Percentiles rank a stretch among this genome's conserved stretches.
Conservation (phyloP, 164 flowering plant species). For the Aristolochia contorta region DNA sequence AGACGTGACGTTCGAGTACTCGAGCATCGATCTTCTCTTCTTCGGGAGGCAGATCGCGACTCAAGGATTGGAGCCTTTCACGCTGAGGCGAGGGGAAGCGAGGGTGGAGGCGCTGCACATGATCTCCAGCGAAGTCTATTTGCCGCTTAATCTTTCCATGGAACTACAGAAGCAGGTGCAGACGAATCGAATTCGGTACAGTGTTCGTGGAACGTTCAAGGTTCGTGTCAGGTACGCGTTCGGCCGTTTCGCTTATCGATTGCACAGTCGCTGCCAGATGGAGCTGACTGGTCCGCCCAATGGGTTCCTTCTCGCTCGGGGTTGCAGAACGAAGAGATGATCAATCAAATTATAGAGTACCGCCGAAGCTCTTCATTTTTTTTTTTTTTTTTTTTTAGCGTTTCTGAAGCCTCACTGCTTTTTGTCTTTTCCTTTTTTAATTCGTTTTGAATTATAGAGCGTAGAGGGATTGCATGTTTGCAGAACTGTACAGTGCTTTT, state of each 20-base stretch:
- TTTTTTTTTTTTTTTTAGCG: too few relatives aligned
- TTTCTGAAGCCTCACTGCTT: too few relatives aligned
- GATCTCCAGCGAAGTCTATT: constrained; percentile 56
- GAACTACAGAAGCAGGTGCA: constrained; percentile 51
- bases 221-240: constrained; percentile 47
- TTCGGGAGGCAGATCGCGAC: constrained; percentile 41
- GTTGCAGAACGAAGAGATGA: constrained; percentile 55
- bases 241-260: constrained; percentile 55
- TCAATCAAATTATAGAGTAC: too few relatives aligned
- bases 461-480: too few relatives aligned
- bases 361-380: background rate
- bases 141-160: constrained; percentile 39
- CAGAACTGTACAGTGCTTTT: too few relatives aligned
- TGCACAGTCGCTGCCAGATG: constrained; percentile 55
- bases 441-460: too few relatives aligned
- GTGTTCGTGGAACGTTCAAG: constrained; percentile 47
- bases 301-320: constrained; percentile 46
- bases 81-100: constrained; percentile 33
- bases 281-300: constrained; percentile 74
- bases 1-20: constrained; percentile 39
- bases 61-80: constrained; percentile 46
- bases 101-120: constrained; percentile 41
- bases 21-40: constrained; percentile 52
- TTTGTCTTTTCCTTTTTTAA: too few relatives aligned
- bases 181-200: constrained; percentile 41